Base-by-base conservation (phyloP, 2,329 filamentous ascomycete species). In the Talaromyces funiculosus region DNA sequence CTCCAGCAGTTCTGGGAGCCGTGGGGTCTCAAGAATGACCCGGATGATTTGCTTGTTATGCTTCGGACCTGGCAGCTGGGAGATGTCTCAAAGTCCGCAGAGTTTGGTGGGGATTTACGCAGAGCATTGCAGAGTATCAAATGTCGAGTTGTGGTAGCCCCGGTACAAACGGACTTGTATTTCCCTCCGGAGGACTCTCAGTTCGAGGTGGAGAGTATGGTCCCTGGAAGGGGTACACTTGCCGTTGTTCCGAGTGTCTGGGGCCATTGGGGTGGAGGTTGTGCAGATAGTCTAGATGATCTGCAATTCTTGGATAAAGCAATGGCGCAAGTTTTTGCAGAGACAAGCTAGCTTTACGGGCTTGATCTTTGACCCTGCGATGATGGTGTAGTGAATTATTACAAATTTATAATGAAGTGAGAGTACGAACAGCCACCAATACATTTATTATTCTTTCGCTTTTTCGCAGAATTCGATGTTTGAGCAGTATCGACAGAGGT, bases 141-240 rank as follows among this genome's bases (percentile, higher is more conserved):
- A 70, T 86, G 89, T 1, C 90, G 86, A 67, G 86, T 84, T 0
- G 74, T 93, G 43, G 86, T 93, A 3, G 72, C 92, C 14, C 90
- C 90, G 0, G 76, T 80, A 22, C 85, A 89, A 69, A 92, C 88
- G 0, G 90, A 93, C 69, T 78, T 93, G 4, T 93, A 93, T 69
- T 93, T 94, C 65, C 88, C 90, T 79, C 88, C 89, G 0, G 89
- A 92, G 67, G 90, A 92, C 65, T 91, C 88, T 0, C 84, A 89
- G 67, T 86, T 87, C 60, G 90, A 94, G 68, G 86, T 92, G 24
- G 71, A 71, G 53, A 82, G 80, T 62, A 88, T 88, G 86, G 77
- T 72, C 31, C 75, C 81, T 2, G 84, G 84, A 0, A 72, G 87
- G 24, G 86, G 84, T 1, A 78, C 79, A 54, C 71, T 86, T 62